These are phyloP conservation scores for Macrophomina tecta DNA, from an alignment of 2,329 filamentous ascomycete genomes.

Conservation along the genomic window DNA sequence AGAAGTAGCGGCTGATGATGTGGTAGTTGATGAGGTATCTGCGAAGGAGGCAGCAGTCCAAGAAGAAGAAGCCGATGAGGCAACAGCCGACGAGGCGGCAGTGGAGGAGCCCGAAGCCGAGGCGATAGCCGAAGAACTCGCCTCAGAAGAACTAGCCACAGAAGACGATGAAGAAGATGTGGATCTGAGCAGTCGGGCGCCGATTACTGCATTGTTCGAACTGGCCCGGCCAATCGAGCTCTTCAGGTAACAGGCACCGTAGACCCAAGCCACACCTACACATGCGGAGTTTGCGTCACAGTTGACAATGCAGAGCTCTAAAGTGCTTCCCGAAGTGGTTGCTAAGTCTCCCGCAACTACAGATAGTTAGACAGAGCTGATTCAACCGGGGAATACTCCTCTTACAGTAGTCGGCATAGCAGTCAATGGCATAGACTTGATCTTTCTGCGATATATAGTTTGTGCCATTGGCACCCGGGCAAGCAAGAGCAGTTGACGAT, in stretches of 20 bases:
- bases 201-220: slow-evolving; percentile 10
- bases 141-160: not conserved
- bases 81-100: not conserved
- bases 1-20: slow-evolving; percentile 2
- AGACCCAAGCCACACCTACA: slow-evolving; percentile 31
- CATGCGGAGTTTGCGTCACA: slow-evolving; percentile 31
- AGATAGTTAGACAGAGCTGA: not conserved
- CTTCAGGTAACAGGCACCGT: slow-evolving; percentile 34
- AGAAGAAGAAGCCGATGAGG: not conserved
- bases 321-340: slow-evolving; percentile 20
- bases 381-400: not conserved
- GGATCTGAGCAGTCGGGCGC: not conserved
- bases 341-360: slow-evolving; percentile 29
- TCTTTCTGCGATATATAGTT: not conserved
- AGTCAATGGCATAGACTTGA: slow-evolving; percentile 30
- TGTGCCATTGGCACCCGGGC: slow-evolving; percentile 5
- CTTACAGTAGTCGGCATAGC: slow-evolving; percentile 30
- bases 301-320: slow-evolving; percentile 29
- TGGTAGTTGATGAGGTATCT: not conserved
- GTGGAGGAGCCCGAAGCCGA: not conserved
- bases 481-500: not conserved
- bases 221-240: slow-evolving; percentile 11
- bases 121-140: not conserved
- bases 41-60: not conserved
- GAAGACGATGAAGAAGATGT: not conserved